These are phyloP conservation scores for Suillus weaverae DNA, from an alignment of 768 basidiomycete species.

Conservation along the genomic window DNA sequence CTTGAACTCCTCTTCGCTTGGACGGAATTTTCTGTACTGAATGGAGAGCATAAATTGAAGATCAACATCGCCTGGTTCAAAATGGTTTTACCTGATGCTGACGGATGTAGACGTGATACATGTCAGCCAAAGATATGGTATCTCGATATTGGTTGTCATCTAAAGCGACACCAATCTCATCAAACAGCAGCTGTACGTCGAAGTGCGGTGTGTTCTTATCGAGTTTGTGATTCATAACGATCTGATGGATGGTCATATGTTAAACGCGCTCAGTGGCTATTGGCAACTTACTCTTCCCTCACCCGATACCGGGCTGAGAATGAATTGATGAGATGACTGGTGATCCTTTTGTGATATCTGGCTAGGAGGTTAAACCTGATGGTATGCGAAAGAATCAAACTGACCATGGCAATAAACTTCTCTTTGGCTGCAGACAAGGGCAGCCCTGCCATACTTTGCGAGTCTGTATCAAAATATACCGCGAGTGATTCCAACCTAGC, in stretches of 20 bases:
- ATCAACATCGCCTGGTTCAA: not conserved
- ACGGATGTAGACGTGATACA: constrained; percentile 94
- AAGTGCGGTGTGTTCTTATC: constrained; percentile 77
- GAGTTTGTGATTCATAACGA: constrained; percentile 79
- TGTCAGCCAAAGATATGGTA: constrained; percentile 87
- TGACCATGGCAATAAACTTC: constrained; percentile 74
- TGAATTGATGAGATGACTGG: constrained; percentile 73
- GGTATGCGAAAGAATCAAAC: constrained; percentile 10
- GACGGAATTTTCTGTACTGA: constrained; percentile 80
- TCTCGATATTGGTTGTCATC: constrained; percentile 96
- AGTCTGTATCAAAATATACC: constrained; percentile 94
- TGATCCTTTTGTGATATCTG: constrained; percentile 54
- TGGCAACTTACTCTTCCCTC: constrained; percentile 72
- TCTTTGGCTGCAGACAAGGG: constrained; percentile 63
- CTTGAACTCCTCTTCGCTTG: constrained; percentile 57
- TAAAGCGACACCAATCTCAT: constrained; percentile 89
- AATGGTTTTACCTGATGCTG: constrained; percentile 62
- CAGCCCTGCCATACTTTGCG: constrained; percentile 71
- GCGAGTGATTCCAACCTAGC: constrained; percentile 85
- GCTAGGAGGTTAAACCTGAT: not conserved
- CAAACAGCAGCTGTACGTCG: constrained; percentile 84
- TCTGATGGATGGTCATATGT: constrained; percentile 38
- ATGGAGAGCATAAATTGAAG: constrained; percentile 11
- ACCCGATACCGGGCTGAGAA: constrained; percentile 93
- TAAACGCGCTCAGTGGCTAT: not conserved